Evolutionary conservation across 768 basidiomycete genomes (phyloP).

Genomic region (Russula sp.): DNA sequence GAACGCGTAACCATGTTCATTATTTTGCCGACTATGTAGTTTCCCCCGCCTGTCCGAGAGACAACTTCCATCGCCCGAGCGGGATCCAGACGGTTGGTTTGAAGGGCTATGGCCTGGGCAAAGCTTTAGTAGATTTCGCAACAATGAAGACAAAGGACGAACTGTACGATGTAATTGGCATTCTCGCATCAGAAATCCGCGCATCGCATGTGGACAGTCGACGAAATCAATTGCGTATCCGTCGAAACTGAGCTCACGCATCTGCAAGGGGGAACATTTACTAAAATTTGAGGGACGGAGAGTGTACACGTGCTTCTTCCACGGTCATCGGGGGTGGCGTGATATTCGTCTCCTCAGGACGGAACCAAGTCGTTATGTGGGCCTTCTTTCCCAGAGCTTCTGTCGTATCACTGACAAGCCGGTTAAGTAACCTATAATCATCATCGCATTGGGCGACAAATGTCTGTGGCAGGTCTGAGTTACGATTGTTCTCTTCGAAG

Average conservation of each 20-base stretch:
- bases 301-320: conserved; percentile 49
- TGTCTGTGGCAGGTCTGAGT: conserved; percentile 47
- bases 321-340: conserved; percentile 52
- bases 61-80: conserved; percentile 58
- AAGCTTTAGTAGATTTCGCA: background rate
- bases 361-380: conserved; percentile 67
- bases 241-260: conserved; percentile 64
- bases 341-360: conserved; percentile 42
- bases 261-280: conserved; percentile 41
- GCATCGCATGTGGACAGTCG: conserved; percentile 70
- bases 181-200: conserved; percentile 63
- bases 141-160: conserved; percentile 31
- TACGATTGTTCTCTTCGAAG: background rate
- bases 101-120: conserved; percentile 59
- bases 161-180: conserved; percentile 74
- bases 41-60: conserved; percentile 53
- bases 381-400: conserved; percentile 51
- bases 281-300: background rate
- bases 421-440: conserved; percentile 73
- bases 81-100: conserved; percentile 50
- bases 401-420: conserved; percentile 59
- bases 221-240: conserved; percentile 82
- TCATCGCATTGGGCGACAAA: conserved; percentile 82
- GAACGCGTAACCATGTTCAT: conserved; percentile 64
- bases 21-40: conserved; percentile 58